These are phyloP conservation scores for Salvia hispanica DNA, from an alignment of 257 asterid genomes.

Conservation along the genomic window DNA sequence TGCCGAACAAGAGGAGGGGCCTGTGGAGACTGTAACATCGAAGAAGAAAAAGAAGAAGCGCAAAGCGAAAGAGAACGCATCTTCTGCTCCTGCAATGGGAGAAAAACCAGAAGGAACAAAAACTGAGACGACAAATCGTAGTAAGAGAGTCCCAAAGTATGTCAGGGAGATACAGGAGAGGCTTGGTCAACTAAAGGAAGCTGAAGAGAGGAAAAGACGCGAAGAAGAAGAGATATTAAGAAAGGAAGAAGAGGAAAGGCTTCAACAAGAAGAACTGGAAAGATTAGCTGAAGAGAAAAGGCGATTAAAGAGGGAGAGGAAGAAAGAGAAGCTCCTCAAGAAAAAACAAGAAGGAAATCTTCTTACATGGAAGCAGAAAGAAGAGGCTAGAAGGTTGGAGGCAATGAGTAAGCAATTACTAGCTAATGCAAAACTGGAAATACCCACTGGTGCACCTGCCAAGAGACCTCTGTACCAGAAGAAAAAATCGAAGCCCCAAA, in stretches of 20 bases:
- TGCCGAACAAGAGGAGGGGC: conserved; percentile 53
- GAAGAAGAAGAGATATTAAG: conserved; percentile 86
- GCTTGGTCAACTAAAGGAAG: conserved; percentile 69
- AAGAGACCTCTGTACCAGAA: conserved; percentile 77
- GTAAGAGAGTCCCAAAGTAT: conserved; percentile 72
- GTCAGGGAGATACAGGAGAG: conserved; percentile 93
- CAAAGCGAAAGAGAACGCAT: conserved; percentile 66
- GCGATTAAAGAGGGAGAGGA: conserved; percentile 81
- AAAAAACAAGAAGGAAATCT: conserved; percentile 86
- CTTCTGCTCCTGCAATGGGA: conserved; percentile 53
- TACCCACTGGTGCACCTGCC: conserved; percentile 47
- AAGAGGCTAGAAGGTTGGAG: conserved; percentile 86
- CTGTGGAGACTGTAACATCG: conserved; percentile 62
- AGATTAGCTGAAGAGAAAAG: conserved; percentile 79
- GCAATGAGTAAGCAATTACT: conserved; percentile 86
- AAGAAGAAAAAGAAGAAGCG: conserved; percentile 91
- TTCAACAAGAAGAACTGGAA: conserved; percentile 63
- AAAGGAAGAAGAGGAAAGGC: conserved; percentile 93
- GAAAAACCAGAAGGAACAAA: conserved; percentile 65
- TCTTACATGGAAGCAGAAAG: conserved; percentile 84
- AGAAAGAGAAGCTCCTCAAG: conserved; percentile 78
- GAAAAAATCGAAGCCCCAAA: conserved; percentile 68
- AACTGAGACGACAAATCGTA: conserved; percentile 43
- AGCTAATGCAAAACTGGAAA: conserved; percentile 56
- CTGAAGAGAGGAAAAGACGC: conserved; percentile 69